Base-by-base conservation (phyloP, 306 rosid species). In the Ochetophila trinervis region DNA sequence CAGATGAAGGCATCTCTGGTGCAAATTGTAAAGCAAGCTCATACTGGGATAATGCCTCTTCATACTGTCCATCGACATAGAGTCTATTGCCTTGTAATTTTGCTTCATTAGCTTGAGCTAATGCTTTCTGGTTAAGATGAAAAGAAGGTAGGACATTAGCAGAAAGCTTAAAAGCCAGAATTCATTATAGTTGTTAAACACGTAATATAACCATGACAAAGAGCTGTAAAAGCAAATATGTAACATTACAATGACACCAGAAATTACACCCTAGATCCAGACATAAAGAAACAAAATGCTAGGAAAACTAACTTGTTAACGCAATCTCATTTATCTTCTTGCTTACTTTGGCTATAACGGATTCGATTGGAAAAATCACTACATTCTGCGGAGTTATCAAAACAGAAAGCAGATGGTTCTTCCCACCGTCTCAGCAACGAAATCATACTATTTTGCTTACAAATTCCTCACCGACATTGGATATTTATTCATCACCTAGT, bases 11-110 rank as follows among this genome's bases (percentile, higher is more conserved):
- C 80, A 78, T 75, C 68, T 84, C 93, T 23, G 93, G 87, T 14
- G 88, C 87, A 63, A 74, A 66, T 48, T 84, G 84, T 57, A 92
- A 74, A 49, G 93, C 91, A 63, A 70, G 79, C 67, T 87, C 96
- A 67, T 87, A 89, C 60, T 79, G 76, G 6, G 67, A 69, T 17
- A 87, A 57, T 20, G 98, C 98, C 83, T 89, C 97, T 74, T 87
- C 94, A 74, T 72, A 93, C 63, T 78, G 82, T 32, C 87, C 96
- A 34, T 75, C 78, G 48, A 79, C 82, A 73, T 82, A 93, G 60
- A 80, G 78, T 34, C 76, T 76, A 73, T 93, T 93, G 62, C 98
- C 98, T 79, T 84, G 93, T 64, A 79, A 9, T 73, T 89, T 92
- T 0, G 90, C 88, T 53, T 82, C 87, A 72, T 84, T 92, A 52